Percentiles rank a stretch among this genome's conserved stretches.
phyloP scores from a whole-genome alignment of 2,329 filamentous ascomycete species.

The Ascochyta lentis region DNA sequence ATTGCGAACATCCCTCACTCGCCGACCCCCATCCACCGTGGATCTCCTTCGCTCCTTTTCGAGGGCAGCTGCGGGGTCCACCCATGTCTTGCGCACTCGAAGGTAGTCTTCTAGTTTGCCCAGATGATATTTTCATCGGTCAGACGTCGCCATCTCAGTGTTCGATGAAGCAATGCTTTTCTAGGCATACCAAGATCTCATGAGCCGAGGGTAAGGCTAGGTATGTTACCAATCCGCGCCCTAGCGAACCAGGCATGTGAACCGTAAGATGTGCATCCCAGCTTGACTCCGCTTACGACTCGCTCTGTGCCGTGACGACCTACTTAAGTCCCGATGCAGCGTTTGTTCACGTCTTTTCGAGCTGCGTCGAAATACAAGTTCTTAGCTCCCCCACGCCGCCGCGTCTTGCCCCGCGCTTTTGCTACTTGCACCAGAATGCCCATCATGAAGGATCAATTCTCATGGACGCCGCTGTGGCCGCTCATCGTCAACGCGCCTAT shows the following conservation, averaged over 20 bases:
- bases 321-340: not conserved
- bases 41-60: too few species aligned
- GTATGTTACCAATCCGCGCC: not conserved
- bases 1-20: too few species aligned
- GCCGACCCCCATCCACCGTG: too few species aligned
- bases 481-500: slow-evolving; percentile 72
- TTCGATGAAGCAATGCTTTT: not conserved
- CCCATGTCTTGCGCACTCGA: too few species aligned
- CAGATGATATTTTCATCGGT: not conserved
- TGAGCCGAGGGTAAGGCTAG: not conserved
- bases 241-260: not conserved
- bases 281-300: not conserved
- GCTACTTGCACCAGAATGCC: not conserved
- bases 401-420: not conserved
- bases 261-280: not conserved
- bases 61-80: too few species aligned
- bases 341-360: not conserved
- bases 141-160: not conserved
- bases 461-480: slow-evolving; percentile 64
- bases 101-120: too few species aligned
- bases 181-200: not conserved
- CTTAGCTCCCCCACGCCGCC: not conserved
- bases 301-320: too few species aligned
- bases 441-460: slow-evolving; percentile 30
- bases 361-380: not conserved